These are phyloP conservation scores for Hygrocybe punicea DNA, from an alignment of 768 basidiomycete genomes.

Conservation along the genomic window DNA sequence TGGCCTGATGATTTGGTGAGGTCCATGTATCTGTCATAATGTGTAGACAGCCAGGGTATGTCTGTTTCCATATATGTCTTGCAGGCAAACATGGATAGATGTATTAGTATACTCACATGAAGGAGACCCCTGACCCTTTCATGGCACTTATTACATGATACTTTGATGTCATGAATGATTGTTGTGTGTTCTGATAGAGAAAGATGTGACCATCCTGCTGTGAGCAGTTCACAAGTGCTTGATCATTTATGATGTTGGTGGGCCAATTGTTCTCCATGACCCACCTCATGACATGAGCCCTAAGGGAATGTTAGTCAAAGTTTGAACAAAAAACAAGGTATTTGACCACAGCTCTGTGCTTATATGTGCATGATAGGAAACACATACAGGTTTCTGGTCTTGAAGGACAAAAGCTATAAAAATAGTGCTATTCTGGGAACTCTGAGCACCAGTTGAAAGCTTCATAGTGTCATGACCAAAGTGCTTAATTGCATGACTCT, in stretches of 20 bases:
- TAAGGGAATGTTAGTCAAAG: constrained; percentile 11
- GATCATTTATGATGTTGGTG: constrained; percentile 32
- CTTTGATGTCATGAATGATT: constrained; percentile 30
- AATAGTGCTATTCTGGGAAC: constrained; percentile 17
- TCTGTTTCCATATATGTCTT: not conserved
- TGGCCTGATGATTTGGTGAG: no score
- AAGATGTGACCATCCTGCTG: constrained; percentile 31
- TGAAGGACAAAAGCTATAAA: constrained; percentile 25
- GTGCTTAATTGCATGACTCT: constrained; percentile 27
- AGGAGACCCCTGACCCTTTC: constrained; percentile 27
- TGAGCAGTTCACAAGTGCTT: constrained; percentile 31
- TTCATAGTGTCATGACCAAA: constrained; percentile 28
- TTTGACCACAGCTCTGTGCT: constrained; percentile 22
- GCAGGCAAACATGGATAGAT: not conserved
- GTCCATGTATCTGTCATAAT: no score
- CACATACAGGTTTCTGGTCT: constrained; percentile 28
- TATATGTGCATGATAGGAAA: constrained; percentile 27
- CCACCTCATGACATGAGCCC: constrained; percentile 35
- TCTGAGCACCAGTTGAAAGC: constrained; percentile 8
- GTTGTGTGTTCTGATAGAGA: constrained; percentile 33
- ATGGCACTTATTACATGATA: constrained; percentile 20
- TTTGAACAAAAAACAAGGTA: not conserved
- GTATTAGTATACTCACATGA: constrained; percentile 6
- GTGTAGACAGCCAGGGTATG: no score
- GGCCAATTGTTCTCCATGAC: constrained; percentile 32